Conservation (phyloP, 768 basidiomycete genomes). For the Daedaleopsis nitida region DNA sequence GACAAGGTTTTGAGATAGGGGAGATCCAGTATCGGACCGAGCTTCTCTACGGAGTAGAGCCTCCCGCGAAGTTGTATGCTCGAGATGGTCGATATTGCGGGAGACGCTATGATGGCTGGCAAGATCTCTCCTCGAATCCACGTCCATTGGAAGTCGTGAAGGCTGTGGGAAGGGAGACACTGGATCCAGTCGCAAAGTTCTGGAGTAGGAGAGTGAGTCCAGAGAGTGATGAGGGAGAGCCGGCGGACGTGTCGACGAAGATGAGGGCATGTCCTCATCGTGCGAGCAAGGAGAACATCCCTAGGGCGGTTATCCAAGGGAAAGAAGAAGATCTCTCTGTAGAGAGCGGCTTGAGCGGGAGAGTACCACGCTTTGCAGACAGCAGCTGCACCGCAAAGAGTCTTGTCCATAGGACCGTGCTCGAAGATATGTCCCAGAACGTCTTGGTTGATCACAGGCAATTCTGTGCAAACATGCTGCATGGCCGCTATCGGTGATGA, state of each 20-base stretch:
- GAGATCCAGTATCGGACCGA: constrained; percentile 9
- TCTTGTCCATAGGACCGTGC: not conserved
- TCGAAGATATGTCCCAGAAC: constrained; percentile 8
- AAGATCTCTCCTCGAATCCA: constrained; percentile 11
- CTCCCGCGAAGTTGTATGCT: constrained; percentile 5
- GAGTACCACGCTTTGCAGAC: constrained; percentile 5
- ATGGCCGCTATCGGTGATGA: not conserved
- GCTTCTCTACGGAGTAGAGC: constrained; percentile 1
- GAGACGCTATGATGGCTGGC: not conserved
- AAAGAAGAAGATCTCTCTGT: constrained; percentile 7
- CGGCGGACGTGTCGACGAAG: constrained; percentile 8
- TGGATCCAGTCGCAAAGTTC: constrained; percentile 13
- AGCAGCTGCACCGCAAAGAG: not conserved
- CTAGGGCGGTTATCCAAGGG: not conserved
- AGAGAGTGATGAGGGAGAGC: constrained; percentile 7
- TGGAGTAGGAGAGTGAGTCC: constrained; percentile 10
- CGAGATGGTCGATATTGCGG: not conserved
- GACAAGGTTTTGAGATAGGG: not conserved
- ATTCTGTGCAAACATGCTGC: not conserved
- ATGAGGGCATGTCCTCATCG: constrained; percentile 9
- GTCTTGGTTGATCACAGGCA: constrained; percentile 5
- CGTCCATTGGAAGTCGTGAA: constrained; percentile 8
- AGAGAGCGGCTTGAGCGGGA: constrained; percentile 12
- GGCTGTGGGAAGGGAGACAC: constrained; percentile 2
- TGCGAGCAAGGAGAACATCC: constrained; percentile 11